Evolutionary conservation across 2,329 filamentous ascomycete species (phyloP).

Genomic region (Drechslerella dactyloides): DNA sequence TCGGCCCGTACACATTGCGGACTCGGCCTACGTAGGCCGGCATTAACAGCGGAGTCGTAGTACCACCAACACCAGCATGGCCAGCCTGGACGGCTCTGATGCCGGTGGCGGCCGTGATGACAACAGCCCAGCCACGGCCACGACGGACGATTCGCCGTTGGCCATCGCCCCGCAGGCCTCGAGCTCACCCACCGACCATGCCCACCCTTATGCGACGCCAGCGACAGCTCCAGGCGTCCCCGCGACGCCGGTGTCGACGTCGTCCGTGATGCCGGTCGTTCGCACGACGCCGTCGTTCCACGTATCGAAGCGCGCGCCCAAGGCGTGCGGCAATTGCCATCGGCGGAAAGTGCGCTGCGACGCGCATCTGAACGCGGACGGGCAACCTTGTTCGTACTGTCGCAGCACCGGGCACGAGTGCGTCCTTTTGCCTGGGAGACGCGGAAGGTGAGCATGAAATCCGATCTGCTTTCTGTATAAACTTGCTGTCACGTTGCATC

Average conservation of each 20-base stretch:
- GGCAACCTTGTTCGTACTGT: constrained; percentile 46
- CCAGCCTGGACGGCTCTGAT: constrained; percentile 50
- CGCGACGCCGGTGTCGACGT: constrained; percentile 6
- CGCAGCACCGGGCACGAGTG: constrained; percentile 49
- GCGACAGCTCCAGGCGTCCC: neutral
- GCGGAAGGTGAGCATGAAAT: constrained; percentile 42
- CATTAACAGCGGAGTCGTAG: constrained; percentile 1
- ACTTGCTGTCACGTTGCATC: neutral
- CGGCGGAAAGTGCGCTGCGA: constrained; percentile 49
- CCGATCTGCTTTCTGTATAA: neutral
- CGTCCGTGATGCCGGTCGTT: constrained; percentile 27
- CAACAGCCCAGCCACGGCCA: constrained; percentile 37
- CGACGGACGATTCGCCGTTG: constrained; percentile 28
- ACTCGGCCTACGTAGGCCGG: neutral
- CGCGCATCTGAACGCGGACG: constrained; percentile 46
- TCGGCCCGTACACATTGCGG: constrained; percentile 28
- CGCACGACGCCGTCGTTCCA: constrained; percentile 44
- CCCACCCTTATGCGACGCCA: neutral
- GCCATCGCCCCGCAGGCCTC: constrained; percentile 8
- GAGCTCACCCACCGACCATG: constrained; percentile 10
- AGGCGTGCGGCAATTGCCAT: constrained; percentile 48
- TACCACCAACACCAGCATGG: constrained; percentile 22
- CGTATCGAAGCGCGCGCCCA: constrained; percentile 48
- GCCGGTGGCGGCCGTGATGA: constrained; percentile 32
- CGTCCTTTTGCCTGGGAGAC: constrained; percentile 42